Percentiles rank a stretch among this genome's conserved stretches.
Evolutionary conservation across 2,329 filamentous ascomycete species (phyloP).

Genomic region (Talaromyces sp.): DNA sequence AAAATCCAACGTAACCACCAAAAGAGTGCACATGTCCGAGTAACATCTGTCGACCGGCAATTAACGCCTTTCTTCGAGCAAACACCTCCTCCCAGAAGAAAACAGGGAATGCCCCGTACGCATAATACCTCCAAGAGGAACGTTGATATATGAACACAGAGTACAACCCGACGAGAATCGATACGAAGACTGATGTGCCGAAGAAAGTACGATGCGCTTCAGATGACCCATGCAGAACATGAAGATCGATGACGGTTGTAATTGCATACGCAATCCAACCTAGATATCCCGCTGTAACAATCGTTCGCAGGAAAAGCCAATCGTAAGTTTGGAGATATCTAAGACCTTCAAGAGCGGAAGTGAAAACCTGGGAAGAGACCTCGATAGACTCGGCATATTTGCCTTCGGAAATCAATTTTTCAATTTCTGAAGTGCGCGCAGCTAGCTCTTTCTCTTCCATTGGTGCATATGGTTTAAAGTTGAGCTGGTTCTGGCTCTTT

Average conservation of each 20-base stretch:
- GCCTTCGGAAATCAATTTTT: conserved; percentile 61
- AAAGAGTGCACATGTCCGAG: conserved; percentile 65
- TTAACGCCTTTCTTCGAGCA: conserved; percentile 67
- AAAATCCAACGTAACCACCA: conserved; percentile 56
- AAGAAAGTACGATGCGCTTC: conserved; percentile 60
- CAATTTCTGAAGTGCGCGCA: conserved; percentile 65
- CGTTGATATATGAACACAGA: conserved; percentile 75
- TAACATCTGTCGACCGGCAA: conserved; percentile 63
- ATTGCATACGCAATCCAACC: conserved; percentile 94
- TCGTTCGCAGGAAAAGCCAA: conserved; percentile 87
- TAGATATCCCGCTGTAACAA: conserved; percentile 86
- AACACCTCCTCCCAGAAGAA: conserved; percentile 97
- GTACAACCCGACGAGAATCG: conserved; percentile 70
- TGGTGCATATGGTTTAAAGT: conserved; percentile 70
- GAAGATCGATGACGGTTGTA: conserved; percentile 81
- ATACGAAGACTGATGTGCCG: conserved; percentile 67
- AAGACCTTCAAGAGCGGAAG: conserved; percentile 73
- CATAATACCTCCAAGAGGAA: conserved; percentile 81
- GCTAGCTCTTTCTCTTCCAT: conserved; percentile 65
- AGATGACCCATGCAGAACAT: conserved; percentile 71
- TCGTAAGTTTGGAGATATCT: conserved; percentile 97
- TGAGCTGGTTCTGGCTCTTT: conserved; percentile 71
- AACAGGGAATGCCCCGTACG: conserved; percentile 86
- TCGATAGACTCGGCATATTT: conserved; percentile 74
- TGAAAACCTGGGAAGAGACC: conserved; percentile 72